Evolutionary conservation across 371 early-diverging fungal species (phyloP).

Genomic region (Mortierella polycephala): DNA sequence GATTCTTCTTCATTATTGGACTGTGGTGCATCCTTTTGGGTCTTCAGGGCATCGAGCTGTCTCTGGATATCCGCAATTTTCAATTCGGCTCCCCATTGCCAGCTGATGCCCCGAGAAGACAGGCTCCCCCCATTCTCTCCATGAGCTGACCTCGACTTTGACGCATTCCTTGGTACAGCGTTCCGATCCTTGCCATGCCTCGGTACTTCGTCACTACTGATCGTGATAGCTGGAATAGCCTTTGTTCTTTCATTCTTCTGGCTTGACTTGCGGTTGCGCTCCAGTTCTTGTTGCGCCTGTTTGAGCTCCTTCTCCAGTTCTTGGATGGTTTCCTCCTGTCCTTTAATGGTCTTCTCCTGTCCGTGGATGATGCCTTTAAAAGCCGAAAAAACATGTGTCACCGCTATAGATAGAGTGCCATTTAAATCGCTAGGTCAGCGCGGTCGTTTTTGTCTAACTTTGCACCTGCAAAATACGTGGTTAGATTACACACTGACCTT

Average conservation of each 20-base stretch:
- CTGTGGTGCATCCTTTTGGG: slow-evolving; percentile 12
- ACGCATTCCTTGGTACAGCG: no score
- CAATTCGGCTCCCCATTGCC: neutral
- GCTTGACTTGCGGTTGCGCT: slow-evolving; percentile 16
- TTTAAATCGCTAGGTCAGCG: no score
- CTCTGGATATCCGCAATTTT: slow-evolving; percentile 12
- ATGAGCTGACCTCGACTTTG: neutral
- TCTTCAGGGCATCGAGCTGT: slow-evolving; percentile 16
- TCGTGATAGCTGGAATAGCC: neutral
- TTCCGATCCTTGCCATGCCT: neutral
- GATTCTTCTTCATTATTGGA: slow-evolving; percentile 9
- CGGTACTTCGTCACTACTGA: neutral
- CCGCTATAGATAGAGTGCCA: slow-evolving; percentile 12
- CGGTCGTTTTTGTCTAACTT: no score
- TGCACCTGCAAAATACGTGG: no score
- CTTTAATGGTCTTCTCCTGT: slow-evolving; percentile 26
- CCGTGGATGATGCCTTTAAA: slow-evolving; percentile 40
- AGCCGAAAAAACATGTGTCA: slow-evolving; percentile 18
- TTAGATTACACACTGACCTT: slow-evolving; percentile 20
- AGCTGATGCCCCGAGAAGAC: no score
- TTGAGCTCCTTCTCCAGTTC: slow-evolving; percentile 22
- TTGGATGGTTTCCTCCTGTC: slow-evolving; percentile 3
- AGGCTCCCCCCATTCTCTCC: slow-evolving; percentile 15
- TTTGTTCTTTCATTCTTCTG: slow-evolving; percentile 18
- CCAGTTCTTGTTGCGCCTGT: slow-evolving; percentile 20